These are phyloP conservation scores for Pseudopyricularia cyperi DNA, from an alignment of 2,329 filamentous ascomycete genomes.

Conservation along the genomic window DNA sequence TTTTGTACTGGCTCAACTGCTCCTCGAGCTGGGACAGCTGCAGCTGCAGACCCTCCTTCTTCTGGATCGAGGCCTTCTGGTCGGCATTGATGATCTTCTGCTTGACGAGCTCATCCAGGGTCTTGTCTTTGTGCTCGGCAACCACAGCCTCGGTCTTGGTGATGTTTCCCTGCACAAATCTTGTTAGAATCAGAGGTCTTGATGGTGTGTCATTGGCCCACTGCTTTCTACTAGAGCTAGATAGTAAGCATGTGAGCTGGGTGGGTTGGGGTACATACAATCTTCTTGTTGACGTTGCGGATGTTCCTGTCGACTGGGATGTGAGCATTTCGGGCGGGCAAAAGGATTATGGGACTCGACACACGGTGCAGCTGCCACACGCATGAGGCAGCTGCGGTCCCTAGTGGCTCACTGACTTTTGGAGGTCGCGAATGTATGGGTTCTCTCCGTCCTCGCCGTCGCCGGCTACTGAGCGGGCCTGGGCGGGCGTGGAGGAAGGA, in stretches of 20 bases:
- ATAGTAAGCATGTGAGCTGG: conserved; percentile 51
- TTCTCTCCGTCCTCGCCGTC: conserved; percentile 59
- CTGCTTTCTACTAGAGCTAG: no score
- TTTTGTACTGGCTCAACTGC: conserved; percentile 61
- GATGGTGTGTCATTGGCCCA: no score
- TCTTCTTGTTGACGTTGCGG: conserved; percentile 87
- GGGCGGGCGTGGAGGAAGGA: conserved; percentile 31
- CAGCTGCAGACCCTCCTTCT: conserved; percentile 60
- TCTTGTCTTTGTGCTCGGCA: conserved; percentile 54
- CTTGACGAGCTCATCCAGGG: conserved; percentile 60
- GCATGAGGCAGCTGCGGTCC: neutral
- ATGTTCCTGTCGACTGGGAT: conserved; percentile 55
- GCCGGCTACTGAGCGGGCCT: conserved; percentile 30
- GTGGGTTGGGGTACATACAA: conserved; percentile 70
- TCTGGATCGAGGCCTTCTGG: conserved; percentile 63
- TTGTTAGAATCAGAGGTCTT: conserved; percentile 5
- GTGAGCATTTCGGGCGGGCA: conserved; percentile 6
- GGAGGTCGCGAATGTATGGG: conserved; percentile 72
- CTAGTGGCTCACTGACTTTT: conserved; percentile 54
- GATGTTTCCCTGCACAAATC: conserved; percentile 44
- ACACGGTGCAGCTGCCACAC: neutral
- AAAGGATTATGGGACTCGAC: neutral
- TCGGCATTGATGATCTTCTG: conserved; percentile 66
- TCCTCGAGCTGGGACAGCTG: conserved; percentile 61
- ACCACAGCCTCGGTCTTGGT: conserved; percentile 60